Evolutionary conservation across 306 rosid species (phyloP).

Genomic region (Vigna angularis): DNA sequence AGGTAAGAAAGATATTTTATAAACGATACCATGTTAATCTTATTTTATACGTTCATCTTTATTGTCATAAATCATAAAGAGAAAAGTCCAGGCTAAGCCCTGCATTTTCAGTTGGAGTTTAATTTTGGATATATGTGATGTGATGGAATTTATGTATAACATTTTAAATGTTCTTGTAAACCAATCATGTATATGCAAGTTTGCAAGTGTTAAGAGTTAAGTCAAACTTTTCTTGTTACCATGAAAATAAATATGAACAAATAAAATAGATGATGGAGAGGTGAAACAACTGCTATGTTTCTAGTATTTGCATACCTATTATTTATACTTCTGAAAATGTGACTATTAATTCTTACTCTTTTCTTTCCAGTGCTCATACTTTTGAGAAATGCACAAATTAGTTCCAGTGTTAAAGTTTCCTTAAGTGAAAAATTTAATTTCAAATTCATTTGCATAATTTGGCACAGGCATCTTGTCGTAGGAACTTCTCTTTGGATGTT

Average conservation of each 20-base stretch:
- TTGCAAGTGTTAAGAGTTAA: constrained; percentile 4
- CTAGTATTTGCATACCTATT: background rate
- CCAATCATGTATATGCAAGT: constrained; percentile 13
- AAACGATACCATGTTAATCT: constrained; percentile 26
- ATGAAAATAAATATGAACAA: background rate
- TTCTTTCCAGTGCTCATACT: constrained; percentile 21
- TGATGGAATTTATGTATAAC: background rate
- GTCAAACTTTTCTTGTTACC: constrained; percentile 1
- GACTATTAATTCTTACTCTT: background rate
- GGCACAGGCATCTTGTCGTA: constrained; percentile 91
- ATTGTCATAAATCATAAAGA: constrained; percentile 22
- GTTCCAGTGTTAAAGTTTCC: constrained; percentile 29
- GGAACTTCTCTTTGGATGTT: constrained; percentile 89
- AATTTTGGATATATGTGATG: constrained; percentile 26
- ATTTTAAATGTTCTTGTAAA: constrained; percentile 19
- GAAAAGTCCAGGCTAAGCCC: constrained; percentile 14
- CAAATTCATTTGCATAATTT: constrained; percentile 47
- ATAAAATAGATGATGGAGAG: background rate
- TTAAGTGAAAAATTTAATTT: constrained; percentile 31
- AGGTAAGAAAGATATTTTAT: constrained; percentile 64
- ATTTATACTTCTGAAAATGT: constrained; percentile 7
- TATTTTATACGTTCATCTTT: constrained; percentile 11
- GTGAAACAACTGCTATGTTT: background rate
- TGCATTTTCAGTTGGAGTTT: constrained; percentile 35
- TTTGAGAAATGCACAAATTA: constrained; percentile 26